A percentile compares a stretch with the other conserved stretches of the same genome.
phyloP scores from a whole-genome alignment of 192 early-diverging fungal species.

The Dissophora ornata region DNA sequence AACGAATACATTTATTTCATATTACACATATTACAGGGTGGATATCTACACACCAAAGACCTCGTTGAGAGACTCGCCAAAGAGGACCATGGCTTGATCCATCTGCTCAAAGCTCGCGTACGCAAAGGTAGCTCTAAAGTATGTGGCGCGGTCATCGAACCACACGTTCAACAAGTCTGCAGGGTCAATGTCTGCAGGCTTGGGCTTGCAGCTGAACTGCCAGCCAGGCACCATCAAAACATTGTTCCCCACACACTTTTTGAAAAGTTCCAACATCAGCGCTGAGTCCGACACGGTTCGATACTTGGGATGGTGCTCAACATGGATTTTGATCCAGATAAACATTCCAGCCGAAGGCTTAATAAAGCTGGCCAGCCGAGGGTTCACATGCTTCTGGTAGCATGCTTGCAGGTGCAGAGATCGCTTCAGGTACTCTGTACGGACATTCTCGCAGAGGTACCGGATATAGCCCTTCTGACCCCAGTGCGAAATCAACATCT shows the following conservation, averaged over 20 bases:
- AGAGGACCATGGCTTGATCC: slow-evolving; percentile 61
- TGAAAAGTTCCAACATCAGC: slow-evolving; percentile 61
- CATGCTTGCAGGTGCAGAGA: slow-evolving; percentile 71
- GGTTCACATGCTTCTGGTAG: slow-evolving; percentile 65
- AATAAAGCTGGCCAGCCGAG: slow-evolving; percentile 59
- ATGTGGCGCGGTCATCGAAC: slow-evolving; percentile 61
- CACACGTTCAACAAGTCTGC: slow-evolving; percentile 21
- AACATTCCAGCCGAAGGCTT: slow-evolving; percentile 85
- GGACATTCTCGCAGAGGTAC: slow-evolving; percentile 70
- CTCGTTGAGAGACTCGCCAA: slow-evolving; percentile 46
- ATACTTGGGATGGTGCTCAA: slow-evolving; percentile 45
- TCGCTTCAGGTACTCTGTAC: slow-evolving; percentile 74
- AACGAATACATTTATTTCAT: no score
- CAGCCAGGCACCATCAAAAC: slow-evolving; percentile 73
- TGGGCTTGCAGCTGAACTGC: slow-evolving; percentile 64
- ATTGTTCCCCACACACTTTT: slow-evolving; percentile 64
- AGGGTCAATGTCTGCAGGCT: slow-evolving; percentile 31
- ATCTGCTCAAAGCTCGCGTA: slow-evolving; percentile 67
- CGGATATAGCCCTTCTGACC: slow-evolving; percentile 76
- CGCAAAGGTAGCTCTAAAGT: slow-evolving; percentile 71
- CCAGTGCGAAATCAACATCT: slow-evolving; percentile 75
- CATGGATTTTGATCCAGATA: slow-evolving; percentile 76
- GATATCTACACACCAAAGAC: slow-evolving; percentile 6
- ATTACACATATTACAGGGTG: no score
- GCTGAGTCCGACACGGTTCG: slow-evolving; percentile 55